A percentile compares a stretch with the other conserved stretches of the same genome.
These are phyloP conservation scores for Hemerocallis citrina DNA, from an alignment of 106 monocot species.

Conservation along the genomic window DNA sequence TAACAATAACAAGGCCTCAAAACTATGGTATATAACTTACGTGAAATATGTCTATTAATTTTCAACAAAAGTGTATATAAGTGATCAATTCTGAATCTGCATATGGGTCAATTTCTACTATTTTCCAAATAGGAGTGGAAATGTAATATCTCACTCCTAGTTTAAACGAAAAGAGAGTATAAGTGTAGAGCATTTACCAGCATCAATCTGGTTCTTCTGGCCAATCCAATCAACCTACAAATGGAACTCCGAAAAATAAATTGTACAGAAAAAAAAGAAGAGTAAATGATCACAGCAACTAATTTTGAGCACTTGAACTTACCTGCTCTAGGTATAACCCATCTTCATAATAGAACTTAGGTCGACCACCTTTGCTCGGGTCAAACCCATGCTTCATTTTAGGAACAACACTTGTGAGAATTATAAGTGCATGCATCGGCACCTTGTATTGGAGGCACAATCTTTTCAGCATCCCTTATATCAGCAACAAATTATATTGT, in stretches of 20 bases:
- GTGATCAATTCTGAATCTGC: too few relatives aligned
- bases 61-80: too few relatives aligned
- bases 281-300: neutral
- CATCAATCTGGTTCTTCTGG: constrained; percentile 98
- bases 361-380: constrained; percentile 78
- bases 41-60: too few relatives aligned
- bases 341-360: constrained; percentile 96
- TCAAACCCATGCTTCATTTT: constrained; percentile 98
- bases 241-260: too few relatives aligned
- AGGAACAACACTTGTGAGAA: constrained; percentile 90
- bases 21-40: too few relatives aligned
- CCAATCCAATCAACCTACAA: constrained; percentile 98
- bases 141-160: too few relatives aligned
- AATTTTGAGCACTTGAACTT: neutral
- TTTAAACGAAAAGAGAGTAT: neutral
- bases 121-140: too few relatives aligned
- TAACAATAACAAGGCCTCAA: too few relatives aligned
- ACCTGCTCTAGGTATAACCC: constrained; percentile 87
- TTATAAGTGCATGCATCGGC: constrained; percentile 83
- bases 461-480: constrained; percentile 56
- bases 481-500: constrained; percentile 86
- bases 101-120: too few relatives aligned
- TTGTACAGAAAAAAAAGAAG: neutral
- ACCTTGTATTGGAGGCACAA: constrained; percentile 60
- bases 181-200: constrained; percentile 31